A percentile compares a stretch with the other conserved stretches of the same genome.
These are phyloP conservation scores for Patellaria atrata DNA, from an alignment of 495 filamentous ascomycete genomes.

Conservation along the genomic window DNA sequence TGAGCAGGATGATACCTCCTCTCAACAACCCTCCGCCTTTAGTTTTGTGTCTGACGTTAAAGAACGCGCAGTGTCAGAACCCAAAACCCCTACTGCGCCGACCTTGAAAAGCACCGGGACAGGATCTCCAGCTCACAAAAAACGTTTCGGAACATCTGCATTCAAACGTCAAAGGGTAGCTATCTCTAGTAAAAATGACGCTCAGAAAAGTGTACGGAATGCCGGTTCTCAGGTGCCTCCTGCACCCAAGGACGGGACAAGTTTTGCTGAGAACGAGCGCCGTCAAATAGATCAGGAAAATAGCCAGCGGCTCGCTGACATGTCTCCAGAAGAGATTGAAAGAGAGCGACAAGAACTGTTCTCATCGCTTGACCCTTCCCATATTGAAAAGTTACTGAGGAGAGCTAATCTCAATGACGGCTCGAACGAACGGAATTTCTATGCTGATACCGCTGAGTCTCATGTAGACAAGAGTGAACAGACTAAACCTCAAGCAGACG, in stretches of 20 bases:
- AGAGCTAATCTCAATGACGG: conserved; percentile 66
- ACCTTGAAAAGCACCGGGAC: conserved; percentile 39
- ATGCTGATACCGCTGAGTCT: conserved; percentile 1
- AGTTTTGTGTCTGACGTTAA: conserved; percentile 60
- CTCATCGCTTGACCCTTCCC: conserved; percentile 46
- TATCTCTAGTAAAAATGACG: background rate
- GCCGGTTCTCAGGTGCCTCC: background rate
- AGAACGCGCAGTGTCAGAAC: conserved; percentile 45
- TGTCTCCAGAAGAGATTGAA: conserved; percentile 73
- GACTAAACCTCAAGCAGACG: background rate
- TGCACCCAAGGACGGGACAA: background rate
- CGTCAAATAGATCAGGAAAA: conserved; percentile 71
- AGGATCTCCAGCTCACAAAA: conserved; percentile 83
- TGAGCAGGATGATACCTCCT: background rate
- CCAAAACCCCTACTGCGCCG: conserved; percentile 50
- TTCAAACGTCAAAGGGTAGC: conserved; percentile 53
- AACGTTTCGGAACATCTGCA: conserved; percentile 51
- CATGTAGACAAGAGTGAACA: conserved; percentile 10
- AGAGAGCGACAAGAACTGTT: conserved; percentile 62
- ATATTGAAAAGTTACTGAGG: conserved; percentile 63
- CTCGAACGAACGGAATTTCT: conserved; percentile 24
- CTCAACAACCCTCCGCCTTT: conserved; percentile 2
- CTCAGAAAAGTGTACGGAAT: conserved; percentile 1
- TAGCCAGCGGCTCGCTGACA: conserved; percentile 50
- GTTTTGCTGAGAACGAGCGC: conserved; percentile 38